phyloP scores from a whole-genome alignment of 768 basidiomycete species.

The Ramaria rubella region DNA sequence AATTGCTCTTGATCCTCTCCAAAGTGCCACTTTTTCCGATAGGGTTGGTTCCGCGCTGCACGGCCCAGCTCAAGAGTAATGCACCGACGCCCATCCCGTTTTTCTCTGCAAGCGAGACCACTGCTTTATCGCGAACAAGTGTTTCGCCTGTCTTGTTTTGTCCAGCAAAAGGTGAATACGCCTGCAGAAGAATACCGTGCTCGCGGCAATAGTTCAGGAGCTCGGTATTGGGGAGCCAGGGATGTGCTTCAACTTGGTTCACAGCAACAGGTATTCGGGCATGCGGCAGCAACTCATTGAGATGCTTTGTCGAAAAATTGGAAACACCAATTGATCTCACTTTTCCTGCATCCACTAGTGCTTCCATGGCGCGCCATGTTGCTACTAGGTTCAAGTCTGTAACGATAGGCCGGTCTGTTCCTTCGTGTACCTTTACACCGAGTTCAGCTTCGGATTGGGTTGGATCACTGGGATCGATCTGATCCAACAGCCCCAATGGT shows the following conservation, averaged over 20 bases:
- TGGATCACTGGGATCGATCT: neutral
- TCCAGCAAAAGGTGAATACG: neutral
- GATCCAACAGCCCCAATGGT: too few species aligned
- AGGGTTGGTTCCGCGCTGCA: neutral
- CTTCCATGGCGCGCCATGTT: neutral
- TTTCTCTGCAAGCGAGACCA: neutral
- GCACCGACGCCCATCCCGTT: neutral
- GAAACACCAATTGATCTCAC: neutral
- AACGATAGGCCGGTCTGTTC: neutral
- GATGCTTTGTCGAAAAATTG: neutral
- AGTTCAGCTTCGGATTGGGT: neutral
- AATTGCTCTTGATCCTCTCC: neutral
- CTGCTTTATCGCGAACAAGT: neutral
- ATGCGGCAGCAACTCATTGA: neutral
- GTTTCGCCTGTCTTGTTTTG: neutral
- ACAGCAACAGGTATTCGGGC: neutral
- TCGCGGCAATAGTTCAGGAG: neutral
- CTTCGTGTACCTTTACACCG: neutral
- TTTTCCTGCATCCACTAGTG: neutral
- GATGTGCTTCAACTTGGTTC: neutral
- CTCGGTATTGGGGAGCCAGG: neutral
- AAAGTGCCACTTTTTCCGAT: neutral
- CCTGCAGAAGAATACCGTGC: neutral
- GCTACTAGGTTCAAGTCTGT: neutral
- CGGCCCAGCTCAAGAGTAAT: neutral